Evolutionary conservation across 306 rosid species (phyloP), one percentile per base, ranked within the genome.

Genomic region (Dryas alaskensis): DNA sequence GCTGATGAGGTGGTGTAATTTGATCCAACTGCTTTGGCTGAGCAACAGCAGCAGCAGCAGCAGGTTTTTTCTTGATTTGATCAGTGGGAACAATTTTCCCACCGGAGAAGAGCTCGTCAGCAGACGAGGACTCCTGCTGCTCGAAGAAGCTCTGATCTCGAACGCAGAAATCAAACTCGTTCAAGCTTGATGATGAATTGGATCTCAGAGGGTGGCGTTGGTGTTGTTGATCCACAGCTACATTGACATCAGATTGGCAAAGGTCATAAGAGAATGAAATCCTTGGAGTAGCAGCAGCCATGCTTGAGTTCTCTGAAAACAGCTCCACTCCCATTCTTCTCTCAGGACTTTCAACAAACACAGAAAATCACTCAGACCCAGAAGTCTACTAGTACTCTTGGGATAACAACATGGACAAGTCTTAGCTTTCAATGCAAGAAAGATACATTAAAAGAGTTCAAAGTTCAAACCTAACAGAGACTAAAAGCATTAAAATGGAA

Each of bases 261-360:
- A 92, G 89, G 53, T 87, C 95, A 71, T 87, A 92, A 13, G 98
- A 92, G 73, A 92, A 92, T 43, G 98, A 92, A 76, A 92, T 84
- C 65, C 98, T 84, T 2, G 97, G 98, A 76, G 88, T 90, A 49
- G 40, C 17, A 84, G 78, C 78, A 4, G 73, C 51, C 39, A 70
- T 69, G 31, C 69, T 76, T 61, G 85, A 69, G 74, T 81, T 84
- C 52, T 92, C 97, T 60, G 96, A 85, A 82, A 54, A 86, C 4
- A 89, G 59, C 39, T 92, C 94, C 53, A 88, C 70, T 3, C 79
- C 92, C 94, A 92, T 89, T 73, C 2, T 31, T 75, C 70, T 13
- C 44, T 65, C 17, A 69, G 73, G 40, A 31, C 8, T 37, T 31
- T 43, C 45, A 60, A 72, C 27, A 60, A n/a, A 55, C 6, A n/a